These are phyloP conservation scores for Pseudogymnoascus sp. DNA, from an alignment of 2,329 filamentous ascomycete species.

Conservation along the genomic window DNA sequence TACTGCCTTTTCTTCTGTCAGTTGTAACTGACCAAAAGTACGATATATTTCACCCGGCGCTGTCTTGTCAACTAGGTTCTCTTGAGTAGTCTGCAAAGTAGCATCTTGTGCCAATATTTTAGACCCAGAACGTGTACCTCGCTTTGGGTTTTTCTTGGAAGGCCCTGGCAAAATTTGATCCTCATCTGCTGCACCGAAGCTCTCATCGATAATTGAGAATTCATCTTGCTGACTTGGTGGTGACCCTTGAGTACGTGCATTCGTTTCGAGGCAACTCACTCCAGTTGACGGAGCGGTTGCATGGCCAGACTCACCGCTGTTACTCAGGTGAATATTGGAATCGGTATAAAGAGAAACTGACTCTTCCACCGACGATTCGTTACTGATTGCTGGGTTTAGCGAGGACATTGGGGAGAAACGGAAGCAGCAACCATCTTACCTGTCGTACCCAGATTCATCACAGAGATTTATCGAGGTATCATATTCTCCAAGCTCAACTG, in stretches of 20 bases:
- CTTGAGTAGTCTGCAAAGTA: background rate
- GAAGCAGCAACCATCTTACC: background rate
- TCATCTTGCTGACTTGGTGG: background rate
- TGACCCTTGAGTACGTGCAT: background rate
- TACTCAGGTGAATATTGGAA: no score
- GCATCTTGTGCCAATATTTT: background rate
- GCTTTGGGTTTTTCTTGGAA: background rate
- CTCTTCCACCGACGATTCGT: background rate
- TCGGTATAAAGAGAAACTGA: background rate
- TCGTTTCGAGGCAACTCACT: background rate
- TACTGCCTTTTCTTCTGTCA: background rate
- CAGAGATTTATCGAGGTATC: background rate
- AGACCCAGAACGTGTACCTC: background rate
- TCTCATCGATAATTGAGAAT: background rate
- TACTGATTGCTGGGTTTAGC: background rate
- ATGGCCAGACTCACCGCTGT: background rate
- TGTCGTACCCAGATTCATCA: background rate
- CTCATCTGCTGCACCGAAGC: background rate
- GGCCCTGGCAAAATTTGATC: background rate
- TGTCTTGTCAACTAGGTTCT: background rate
- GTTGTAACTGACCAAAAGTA: background rate
- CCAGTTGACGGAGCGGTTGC: background rate
- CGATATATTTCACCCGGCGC: background rate
- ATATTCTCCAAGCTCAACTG: background rate
- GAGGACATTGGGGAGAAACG: background rate